Conservation (phyloP, 75 land plant genomes). For the Sequoia sempervirens region DNA sequence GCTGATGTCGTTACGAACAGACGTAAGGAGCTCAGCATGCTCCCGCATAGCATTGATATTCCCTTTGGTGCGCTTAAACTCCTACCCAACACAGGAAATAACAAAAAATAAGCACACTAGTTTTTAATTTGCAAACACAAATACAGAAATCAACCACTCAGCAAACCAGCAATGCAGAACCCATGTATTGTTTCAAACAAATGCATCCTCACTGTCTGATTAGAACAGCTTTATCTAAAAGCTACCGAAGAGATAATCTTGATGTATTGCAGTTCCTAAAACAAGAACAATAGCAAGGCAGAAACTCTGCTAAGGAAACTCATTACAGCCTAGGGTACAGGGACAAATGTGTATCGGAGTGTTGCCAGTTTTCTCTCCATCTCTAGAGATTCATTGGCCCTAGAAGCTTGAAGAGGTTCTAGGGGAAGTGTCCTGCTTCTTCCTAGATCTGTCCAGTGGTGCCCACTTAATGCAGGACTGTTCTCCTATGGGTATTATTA, state of each 20-base stretch:
- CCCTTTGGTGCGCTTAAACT: slow-evolving; percentile 84
- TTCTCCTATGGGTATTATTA: not conserved
- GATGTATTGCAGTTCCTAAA: not conserved
- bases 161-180: not conserved
- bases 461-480: not conserved
- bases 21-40: slow-evolving; percentile 97
- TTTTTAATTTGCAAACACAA: not conserved
- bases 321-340: not conserved
- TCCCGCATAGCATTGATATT: slow-evolving; percentile 95
- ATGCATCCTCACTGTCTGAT: not conserved
- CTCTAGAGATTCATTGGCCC: not conserved
- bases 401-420: not conserved
- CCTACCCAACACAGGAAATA: slow-evolving; percentile 39
- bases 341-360: not conserved
- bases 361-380: not conserved
- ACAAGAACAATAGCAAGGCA: not conserved
- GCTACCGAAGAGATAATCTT: not conserved
- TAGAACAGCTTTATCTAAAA: not conserved
- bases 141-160: not conserved
- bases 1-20: slow-evolving; percentile 94
- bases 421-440: not conserved
- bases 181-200: not conserved
- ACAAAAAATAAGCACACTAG: not conserved
- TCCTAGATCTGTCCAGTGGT: not conserved
- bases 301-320: not conserved